Evolutionary conservation across 768 basidiomycete species (phyloP).

Genomic region (Calocera viscosa): DNA sequence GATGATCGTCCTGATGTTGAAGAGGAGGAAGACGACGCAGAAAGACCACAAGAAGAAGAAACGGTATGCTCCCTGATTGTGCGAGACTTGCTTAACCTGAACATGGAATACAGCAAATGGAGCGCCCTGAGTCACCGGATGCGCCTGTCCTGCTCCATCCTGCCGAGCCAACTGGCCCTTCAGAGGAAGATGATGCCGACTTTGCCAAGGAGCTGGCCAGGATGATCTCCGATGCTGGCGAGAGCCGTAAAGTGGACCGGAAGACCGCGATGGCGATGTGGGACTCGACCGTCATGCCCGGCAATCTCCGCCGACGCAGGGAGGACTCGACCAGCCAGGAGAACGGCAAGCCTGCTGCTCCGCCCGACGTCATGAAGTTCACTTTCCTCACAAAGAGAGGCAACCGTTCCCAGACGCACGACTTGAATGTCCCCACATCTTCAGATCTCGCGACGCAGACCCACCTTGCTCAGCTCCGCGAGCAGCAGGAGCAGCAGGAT

Average conservation of each 20-base stretch:
- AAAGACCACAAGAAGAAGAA: slow-evolving; percentile 38
- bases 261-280: slow-evolving; percentile 76
- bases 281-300: slow-evolving; percentile 72
- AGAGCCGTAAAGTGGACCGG: slow-evolving; percentile 76
- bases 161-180: slow-evolving; percentile 66
- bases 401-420: slow-evolving; percentile 56
- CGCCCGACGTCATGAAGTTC: slow-evolving; percentile 64
- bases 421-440: slow-evolving; percentile 75
- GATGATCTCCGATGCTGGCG: slow-evolving; percentile 78
- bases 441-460: slow-evolving; percentile 86
- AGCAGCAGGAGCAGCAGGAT: slow-evolving; percentile 93
- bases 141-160: slow-evolving; percentile 25
- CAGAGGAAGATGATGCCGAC: slow-evolving; percentile 81
- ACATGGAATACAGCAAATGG: slow-evolving; percentile 26
- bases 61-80: slow-evolving; percentile 21
- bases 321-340: slow-evolving; percentile 46
- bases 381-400: slow-evolving; percentile 86
- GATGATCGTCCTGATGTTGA: slow-evolving; percentile 18
- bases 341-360: slow-evolving; percentile 24
- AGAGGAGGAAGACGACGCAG: slow-evolving; percentile 23
- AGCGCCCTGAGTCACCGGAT: neutral
- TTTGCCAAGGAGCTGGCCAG: slow-evolving; percentile 94
- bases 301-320: slow-evolving; percentile 39
- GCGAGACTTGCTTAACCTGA: neutral
- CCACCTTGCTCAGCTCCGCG: slow-evolving; percentile 79